Conservation (phyloP, 371 early-diverging fungal genomes). For the Dichotomocladium elegans region DNA sequence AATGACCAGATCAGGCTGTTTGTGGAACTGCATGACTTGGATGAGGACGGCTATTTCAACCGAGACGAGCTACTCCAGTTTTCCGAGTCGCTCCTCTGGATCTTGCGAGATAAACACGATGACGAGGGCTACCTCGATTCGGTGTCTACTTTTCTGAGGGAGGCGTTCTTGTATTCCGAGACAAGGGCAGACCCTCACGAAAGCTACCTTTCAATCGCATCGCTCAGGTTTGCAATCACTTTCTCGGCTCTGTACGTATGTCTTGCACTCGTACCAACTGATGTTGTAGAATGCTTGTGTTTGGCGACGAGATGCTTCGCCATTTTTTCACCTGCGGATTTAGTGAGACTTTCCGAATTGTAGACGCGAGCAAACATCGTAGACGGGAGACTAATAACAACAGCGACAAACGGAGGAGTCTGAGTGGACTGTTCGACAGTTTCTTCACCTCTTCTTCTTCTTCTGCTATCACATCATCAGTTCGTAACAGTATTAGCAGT, state of each 20-base stretch:
- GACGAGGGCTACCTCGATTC: slow-evolving; percentile 58
- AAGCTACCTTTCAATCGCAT: slow-evolving; percentile 28
- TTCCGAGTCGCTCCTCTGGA: slow-evolving; percentile 84
- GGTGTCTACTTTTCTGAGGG: slow-evolving; percentile 66
- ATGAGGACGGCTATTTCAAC: slow-evolving; percentile 66
- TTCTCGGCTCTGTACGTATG: neutral
- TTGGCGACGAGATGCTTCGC: slow-evolving; percentile 70
- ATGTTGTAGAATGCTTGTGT: slow-evolving; percentile 55
- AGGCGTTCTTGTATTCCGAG: slow-evolving; percentile 66
- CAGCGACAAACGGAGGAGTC: no score
- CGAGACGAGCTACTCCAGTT: slow-evolving; percentile 83
- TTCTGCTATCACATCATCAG: neutral
- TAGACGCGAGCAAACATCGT: slow-evolving; percentile 52
- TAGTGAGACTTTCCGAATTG: no score
- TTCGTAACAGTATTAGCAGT: no score
- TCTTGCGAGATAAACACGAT: slow-evolving; percentile 63
- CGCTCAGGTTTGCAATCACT: slow-evolving; percentile 27
- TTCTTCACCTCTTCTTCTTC: neutral
- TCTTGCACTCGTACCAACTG: neutral
- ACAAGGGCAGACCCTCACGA: slow-evolving; percentile 13
- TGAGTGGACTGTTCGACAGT: neutral
- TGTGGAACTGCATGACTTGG: slow-evolving; percentile 79
- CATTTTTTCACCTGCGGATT: slow-evolving; percentile 65
- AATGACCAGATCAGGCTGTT: slow-evolving; percentile 79
- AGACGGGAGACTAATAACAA: neutral